Evolutionary conservation across 2,329 filamentous ascomycete species (phyloP), one percentile per base, ranked within the genome.

Genomic region (Pleomassaria siparia): DNA sequence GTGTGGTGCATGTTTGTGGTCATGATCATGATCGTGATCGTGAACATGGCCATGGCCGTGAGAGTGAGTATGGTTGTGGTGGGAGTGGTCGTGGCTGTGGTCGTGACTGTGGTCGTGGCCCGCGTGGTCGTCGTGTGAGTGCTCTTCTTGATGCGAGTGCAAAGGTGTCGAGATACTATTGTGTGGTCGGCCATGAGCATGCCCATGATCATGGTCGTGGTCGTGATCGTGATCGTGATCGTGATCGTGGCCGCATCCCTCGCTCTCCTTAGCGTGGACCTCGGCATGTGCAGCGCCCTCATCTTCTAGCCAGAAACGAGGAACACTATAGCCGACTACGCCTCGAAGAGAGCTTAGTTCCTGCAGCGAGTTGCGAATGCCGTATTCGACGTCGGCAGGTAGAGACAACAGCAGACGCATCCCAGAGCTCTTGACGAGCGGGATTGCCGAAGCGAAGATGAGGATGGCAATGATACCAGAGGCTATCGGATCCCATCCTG

Each of bases 301-400:
- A 54, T 95, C 91, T 59, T 95, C 89, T 12, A 94, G 76, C 94
- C 94, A 99, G 65, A 97, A 96, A 60, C 91, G 87, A 7, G 92
- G 91, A 1, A 88, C 89, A 1, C 87, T 81, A 63, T 96, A 97
- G 43, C 87, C 86, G 0, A 87, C 85, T 0, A 99, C 92, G 0
- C 92, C 94, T 25, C 88, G 80, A 51, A 97, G 77, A 41, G 87
- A 86, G 40, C 86, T 85, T 8, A 99, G 84, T 5, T 91, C 91
- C 2, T 89, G 87, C 9, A 99, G 78, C 0, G 87, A 88, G 64
- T 94, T 91, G 49, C 94, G 88, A 47, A 97, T 80, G 49, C 83
- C 86, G 69, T 96, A 97, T 66, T 99, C 94, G 10, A 87, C 81
- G 53, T 89, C 85, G 33, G 88, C 88, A 0, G 94, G 89, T 2